phyloP scores from a whole-genome alignment of 306 rosid species.

The Cicer judaicum region DNA sequence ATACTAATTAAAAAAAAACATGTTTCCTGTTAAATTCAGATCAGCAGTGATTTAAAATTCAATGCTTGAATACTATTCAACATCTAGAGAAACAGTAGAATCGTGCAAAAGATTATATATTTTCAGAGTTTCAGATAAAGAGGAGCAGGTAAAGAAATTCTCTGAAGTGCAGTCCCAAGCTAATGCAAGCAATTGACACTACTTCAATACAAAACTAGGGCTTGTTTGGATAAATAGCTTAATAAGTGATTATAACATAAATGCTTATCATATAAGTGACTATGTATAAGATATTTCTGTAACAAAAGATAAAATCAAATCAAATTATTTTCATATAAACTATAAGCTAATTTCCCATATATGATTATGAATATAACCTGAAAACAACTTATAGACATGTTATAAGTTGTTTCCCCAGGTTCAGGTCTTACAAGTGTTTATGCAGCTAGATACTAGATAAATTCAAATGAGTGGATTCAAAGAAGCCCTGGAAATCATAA shows the following conservation, averaged over 20 bases:
- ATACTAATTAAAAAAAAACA: background rate
- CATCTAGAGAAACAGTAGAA: constrained; percentile 5
- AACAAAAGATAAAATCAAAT: no score
- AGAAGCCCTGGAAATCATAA: background rate
- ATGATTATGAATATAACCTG: background rate
- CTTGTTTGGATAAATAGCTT: background rate
- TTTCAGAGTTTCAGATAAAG: background rate
- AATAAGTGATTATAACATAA: background rate
- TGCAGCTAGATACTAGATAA: background rate
- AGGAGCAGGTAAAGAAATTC: background rate
- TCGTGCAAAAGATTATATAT: background rate
- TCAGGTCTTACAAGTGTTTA: background rate
- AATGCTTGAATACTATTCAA: background rate
- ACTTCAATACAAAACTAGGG: background rate
- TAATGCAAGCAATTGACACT: background rate
- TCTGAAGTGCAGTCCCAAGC: background rate
- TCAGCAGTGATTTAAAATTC: background rate
- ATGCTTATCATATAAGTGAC: background rate
- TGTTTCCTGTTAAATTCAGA: background rate
- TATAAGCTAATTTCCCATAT: no score
- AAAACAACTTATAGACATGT: background rate
- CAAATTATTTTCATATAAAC: background rate
- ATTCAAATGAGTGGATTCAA: background rate
- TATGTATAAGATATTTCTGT: background rate
- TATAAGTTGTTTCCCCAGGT: background rate